phyloP scores from a whole-genome alignment of 2,329 filamentous ascomycete species.

The Aplosporella prunicola region DNA sequence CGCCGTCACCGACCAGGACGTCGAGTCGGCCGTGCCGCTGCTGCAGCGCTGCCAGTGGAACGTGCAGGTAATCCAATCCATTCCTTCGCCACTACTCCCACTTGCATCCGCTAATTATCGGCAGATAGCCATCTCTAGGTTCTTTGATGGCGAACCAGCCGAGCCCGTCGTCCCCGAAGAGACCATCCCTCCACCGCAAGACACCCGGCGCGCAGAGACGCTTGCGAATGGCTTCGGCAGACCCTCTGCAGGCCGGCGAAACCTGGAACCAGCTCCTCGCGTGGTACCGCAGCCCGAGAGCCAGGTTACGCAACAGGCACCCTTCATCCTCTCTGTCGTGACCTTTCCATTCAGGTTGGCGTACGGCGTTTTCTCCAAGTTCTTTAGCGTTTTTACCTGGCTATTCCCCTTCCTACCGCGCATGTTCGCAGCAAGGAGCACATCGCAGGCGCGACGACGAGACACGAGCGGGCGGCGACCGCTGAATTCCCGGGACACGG shows the following conservation, averaged over 20 bases:
- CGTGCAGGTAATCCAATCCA: slow-evolving; percentile 54
- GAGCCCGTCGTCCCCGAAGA: slow-evolving; percentile 69
- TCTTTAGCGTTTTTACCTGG: slow-evolving; percentile 66
- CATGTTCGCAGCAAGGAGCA: slow-evolving; percentile 43
- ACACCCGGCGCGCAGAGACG: slow-evolving; percentile 61
- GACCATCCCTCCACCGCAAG: slow-evolving; percentile 50
- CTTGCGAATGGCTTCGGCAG: slow-evolving; percentile 47
- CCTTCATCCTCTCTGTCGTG: slow-evolving; percentile 66
- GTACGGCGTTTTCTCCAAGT: slow-evolving; percentile 59
- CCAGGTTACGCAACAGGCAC: slow-evolving; percentile 58
- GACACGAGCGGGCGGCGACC: slow-evolving; percentile 63
- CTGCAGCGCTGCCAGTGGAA: slow-evolving; percentile 92
- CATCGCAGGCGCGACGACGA: slow-evolving; percentile 28
- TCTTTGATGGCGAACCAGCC: slow-evolving; percentile 90
- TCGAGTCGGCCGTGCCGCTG: slow-evolving; percentile 65
- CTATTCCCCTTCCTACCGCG: slow-evolving; percentile 74
- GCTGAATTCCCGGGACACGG: slow-evolving; percentile 77
- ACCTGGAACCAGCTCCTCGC: slow-evolving; percentile 64
- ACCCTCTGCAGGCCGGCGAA: slow-evolving; percentile 24
- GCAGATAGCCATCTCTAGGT: slow-evolving; percentile 93
- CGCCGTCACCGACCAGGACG: slow-evolving; percentile 75
- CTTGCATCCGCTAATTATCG: not conserved
- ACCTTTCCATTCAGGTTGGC: slow-evolving; percentile 74
- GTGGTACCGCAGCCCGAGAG: slow-evolving; percentile 66
- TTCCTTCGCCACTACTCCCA: not conserved